phyloP scores from a whole-genome alignment of 1,284 basidiomycete species.

The Leccinum variabile region DNA sequence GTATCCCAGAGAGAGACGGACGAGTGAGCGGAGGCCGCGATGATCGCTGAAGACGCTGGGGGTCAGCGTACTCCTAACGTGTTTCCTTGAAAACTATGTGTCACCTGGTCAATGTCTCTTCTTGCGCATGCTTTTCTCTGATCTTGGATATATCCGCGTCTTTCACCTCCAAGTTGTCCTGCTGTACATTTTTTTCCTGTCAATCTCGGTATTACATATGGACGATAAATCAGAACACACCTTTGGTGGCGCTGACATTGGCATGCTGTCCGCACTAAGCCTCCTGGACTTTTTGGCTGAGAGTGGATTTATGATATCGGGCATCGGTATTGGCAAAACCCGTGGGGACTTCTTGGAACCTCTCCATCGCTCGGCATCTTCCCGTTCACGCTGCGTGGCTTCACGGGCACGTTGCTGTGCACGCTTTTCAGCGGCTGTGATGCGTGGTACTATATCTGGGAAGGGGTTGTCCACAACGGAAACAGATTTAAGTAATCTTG shows the following conservation, averaged over 20 bases:
- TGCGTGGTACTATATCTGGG: conserved; percentile 92
- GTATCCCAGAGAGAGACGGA: no score
- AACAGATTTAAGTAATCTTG: conserved; percentile 72
- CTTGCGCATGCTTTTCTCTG: conserved; percentile 69
- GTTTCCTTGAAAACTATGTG: conserved; percentile 3
- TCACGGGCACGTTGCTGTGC: conserved; percentile 79
- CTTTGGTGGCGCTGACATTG: conserved; percentile 14
- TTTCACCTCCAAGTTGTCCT: conserved; percentile 39
- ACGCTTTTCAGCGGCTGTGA: conserved; percentile 88
- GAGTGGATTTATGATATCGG: conserved; percentile 20
- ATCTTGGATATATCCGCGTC: conserved; percentile 65
- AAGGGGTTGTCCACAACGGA: conserved; percentile 92
- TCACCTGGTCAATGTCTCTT: conserved; percentile 59
- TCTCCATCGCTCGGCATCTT: conserved; percentile 70
- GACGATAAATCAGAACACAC: conserved; percentile 10
- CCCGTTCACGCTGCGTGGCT: conserved; percentile 72
- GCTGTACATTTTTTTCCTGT: neutral
- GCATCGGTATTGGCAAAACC: conserved; percentile 26
- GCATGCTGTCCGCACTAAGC: conserved; percentile 1
- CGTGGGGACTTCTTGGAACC: conserved; percentile 78
- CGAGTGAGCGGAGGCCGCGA: no score
- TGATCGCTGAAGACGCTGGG: conserved; percentile 43
- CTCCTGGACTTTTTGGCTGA: conserved; percentile 17
- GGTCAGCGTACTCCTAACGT: conserved; percentile 5
- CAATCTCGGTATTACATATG: neutral